Evolutionary conservation across 768 basidiomycete genomes (phyloP), one percentile per base, ranked within the genome.

Genomic region (Astraeus odoratus): DNA sequence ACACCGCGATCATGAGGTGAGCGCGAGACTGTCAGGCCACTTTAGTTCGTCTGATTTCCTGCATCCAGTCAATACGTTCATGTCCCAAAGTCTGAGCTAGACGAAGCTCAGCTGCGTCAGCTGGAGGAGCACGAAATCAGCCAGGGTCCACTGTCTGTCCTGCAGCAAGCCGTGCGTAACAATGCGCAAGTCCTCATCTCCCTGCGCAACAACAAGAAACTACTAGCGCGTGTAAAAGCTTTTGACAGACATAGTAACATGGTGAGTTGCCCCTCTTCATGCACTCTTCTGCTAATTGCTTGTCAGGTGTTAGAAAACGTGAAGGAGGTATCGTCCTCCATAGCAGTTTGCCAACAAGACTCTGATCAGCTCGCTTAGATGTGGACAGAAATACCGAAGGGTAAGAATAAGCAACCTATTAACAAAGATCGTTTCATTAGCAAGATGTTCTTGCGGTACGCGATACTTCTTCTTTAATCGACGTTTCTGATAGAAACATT

Each of bases 381-480:
- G 95, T 98, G 96, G 96, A 97, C 94, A 18, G 96, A 99, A 65
- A 66, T 83, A 38, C 96, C 96, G 16, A 98, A 97, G 67, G 93
- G 92, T 31, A 98, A 98, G 71, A 92, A 92, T 62, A 97, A 96
- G 73, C 98, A 97, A 62, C 90, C 96, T 6, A 83, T 98, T 46
- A 98, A 98, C 74, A 98, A 98, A 69, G 96, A 98, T 68, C 79
- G 96, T 39, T 99, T 98, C 72, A 95, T 99, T 65, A 95, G 92
- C 65, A 99, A 98, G 71, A 95, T 99, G 92, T 98, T 95, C 68
- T 69, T 98, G 50, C 78, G 91, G 88, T 86, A 57, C 42, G 80
- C 65, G 29, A 19, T 40, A 9, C 19, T 36, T 26, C 23, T 45
- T 34, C 36, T 37, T 37, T 31, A 29, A 47, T 29, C 18, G 31